phyloP scores from a whole-genome alignment of 345 rosid species.

The Arabidopsis suecica region DNA sequence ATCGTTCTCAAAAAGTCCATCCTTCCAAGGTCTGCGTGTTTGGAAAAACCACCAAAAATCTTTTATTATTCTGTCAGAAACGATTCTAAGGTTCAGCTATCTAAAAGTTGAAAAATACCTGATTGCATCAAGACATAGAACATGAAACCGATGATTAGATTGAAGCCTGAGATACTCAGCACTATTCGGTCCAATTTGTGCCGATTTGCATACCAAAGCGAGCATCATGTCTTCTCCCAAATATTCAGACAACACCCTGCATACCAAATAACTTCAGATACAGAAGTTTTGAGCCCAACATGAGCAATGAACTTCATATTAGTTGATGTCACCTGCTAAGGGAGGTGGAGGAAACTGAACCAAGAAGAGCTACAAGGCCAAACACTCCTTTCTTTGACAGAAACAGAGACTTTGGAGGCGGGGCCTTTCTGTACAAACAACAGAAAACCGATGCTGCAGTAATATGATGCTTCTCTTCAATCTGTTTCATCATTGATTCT shows the following conservation, averaged over 20 bases:
- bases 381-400: conserved; percentile 44
- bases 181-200: conserved; percentile 45
- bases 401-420: conserved; percentile 16
- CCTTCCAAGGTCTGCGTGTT: conserved; percentile 44
- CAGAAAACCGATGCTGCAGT: conserved; percentile 59
- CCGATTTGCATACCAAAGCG: conserved; percentile 63
- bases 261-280: conserved; percentile 3
- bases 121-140: conserved; percentile 57
- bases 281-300: neutral
- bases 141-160: conserved; percentile 56
- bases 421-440: conserved; percentile 23
- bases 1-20: conserved; percentile 38
- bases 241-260: conserved; percentile 64
- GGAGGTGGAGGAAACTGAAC: conserved; percentile 48
- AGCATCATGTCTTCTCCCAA: conserved; percentile 75
- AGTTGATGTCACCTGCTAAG: conserved; percentile 59
- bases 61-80: neutral
- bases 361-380: conserved; percentile 67
- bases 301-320: neutral
- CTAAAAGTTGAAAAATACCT: conserved; percentile 45
- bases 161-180: conserved; percentile 51
- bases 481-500: conserved; percentile 53
- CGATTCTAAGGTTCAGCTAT: neutral
- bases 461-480: conserved; percentile 42
- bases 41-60: neutral